Percentiles rank a stretch among this genome's conserved stretches.
These are phyloP conservation scores for Fusarium odoratissimum DNA, from an alignment of 2,329 filamentous ascomycete species.

Conservation along the genomic window DNA sequence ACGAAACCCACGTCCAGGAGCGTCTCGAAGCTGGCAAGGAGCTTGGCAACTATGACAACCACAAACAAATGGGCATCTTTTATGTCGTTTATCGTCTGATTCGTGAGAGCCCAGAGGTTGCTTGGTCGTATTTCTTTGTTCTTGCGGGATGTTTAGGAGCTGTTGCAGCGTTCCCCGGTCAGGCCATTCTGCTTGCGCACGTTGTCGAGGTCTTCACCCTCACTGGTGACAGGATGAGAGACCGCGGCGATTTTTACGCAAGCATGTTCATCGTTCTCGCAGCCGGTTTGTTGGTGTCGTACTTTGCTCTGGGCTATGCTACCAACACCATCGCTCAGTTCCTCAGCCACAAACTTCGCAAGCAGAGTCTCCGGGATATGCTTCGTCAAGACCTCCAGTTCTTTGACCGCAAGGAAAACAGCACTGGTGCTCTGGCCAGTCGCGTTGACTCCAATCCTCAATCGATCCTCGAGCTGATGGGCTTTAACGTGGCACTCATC, in stretches of 20 bases:
- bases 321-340: slow-evolving; percentile 50
- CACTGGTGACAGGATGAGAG: slow-evolving; percentile 47
- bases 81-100: slow-evolving; percentile 50
- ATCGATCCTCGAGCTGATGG: slow-evolving; percentile 56
- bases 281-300: slow-evolving; percentile 57
- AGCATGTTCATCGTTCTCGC: slow-evolving; percentile 67
- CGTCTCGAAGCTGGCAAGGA: slow-evolving; percentile 51
- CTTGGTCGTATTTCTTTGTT: slow-evolving; percentile 51
- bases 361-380: slow-evolving; percentile 46
- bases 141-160: slow-evolving; percentile 46
- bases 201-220: slow-evolving; percentile 57
- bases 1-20: slow-evolving; percentile 46
- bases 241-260: slow-evolving; percentile 63
- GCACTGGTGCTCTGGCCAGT: slow-evolving; percentile 52
- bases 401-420: slow-evolving; percentile 57
- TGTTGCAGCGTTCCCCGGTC: slow-evolving; percentile 55
- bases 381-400: slow-evolving; percentile 57
- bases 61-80: slow-evolving; percentile 49
- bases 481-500: slow-evolving; percentile 55
- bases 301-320: slow-evolving; percentile 53
- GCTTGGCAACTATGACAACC: slow-evolving; percentile 52
- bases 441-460: slow-evolving; percentile 53
- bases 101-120: slow-evolving; percentile 52
- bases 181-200: slow-evolving; percentile 57
- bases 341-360: slow-evolving; percentile 42